phyloP scores from a whole-genome alignment of 2,329 filamentous ascomycete genomes.

The Geosmithia morbida region DNA sequence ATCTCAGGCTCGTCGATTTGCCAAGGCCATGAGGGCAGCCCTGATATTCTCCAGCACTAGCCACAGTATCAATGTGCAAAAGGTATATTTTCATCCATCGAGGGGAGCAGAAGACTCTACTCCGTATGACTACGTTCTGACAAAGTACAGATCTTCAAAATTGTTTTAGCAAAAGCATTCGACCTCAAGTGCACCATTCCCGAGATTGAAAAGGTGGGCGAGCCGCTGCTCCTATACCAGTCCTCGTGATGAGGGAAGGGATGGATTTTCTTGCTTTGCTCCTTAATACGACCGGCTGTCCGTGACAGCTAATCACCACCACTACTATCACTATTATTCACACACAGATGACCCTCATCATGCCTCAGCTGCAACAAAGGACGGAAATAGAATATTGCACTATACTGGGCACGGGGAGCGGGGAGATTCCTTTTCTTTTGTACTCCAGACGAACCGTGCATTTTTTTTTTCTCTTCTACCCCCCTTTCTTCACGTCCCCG shows the following conservation, averaged over 20 bases:
- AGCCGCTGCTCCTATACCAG: slow-evolving; percentile 86
- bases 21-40: slow-evolving; percentile 94
- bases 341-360: too few relatives aligned
- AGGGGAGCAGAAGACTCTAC: not conserved
- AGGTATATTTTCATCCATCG: slow-evolving; percentile 35
- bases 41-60: slow-evolving; percentile 98
- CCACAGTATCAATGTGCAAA: slow-evolving; percentile 99
- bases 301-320: not conserved
- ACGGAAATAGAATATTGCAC: not conserved
- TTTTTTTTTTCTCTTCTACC: not conserved
- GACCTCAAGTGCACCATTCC: slow-evolving; percentile 98
- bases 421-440: not conserved
- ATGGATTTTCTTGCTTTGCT: not conserved
- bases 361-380: not conserved
- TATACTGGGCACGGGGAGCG: not conserved
- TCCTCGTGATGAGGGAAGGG: slow-evolving; percentile 22
- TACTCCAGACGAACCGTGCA: not conserved
- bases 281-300: not conserved
- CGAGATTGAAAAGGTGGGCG: slow-evolving; percentile 95
- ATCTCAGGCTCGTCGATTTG: slow-evolving; percentile 73
- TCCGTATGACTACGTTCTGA: not conserved
- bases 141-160: slow-evolving; percentile 81
- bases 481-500: too few relatives aligned
- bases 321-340: not conserved
- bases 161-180: slow-evolving; percentile 95